Base-by-base conservation (phyloP, 352 stramenopile genomes). In the Pythium monospermum region DNA sequence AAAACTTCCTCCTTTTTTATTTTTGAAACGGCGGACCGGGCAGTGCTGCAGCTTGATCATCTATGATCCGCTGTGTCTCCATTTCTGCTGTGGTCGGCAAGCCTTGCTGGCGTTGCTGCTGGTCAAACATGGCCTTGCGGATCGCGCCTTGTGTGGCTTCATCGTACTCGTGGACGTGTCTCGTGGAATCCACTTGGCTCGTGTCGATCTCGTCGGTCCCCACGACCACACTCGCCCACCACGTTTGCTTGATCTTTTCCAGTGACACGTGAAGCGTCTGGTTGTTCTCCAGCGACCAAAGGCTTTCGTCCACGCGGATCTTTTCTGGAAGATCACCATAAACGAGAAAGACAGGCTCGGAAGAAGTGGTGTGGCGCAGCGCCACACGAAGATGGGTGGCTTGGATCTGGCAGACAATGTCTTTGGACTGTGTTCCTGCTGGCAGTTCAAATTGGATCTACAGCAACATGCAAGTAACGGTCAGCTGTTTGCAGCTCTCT, bases 71-170 rank as follows among this genome's bases (percentile, higher is more conserved):
- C 59, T 97, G 70, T 59, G 97, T 97, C 13, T 69, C 61, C 64
- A 96, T 59, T 52, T 98, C 91, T 37, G 98, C 97, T 30, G 83
- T 87, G 2, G 93, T 97, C n/a, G 94, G 82, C 18, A 87, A 65
- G 7, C 93, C 91, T 53, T 91, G 63, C 8, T 96, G 91, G 61
- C 97, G 95, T 67, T 99, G 95, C 33, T 88, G 76, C 66, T 97
- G 86, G 50, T 96, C 83, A 49, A 91, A 91, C 47, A 99, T 98
- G 78, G 98, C 98, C 63, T 99, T 99, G 62, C 98, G 95, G 38
- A 99, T 98, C 8, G 97, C 98, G 32, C 97, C 90, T 61, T 98
- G 79, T 7, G 96, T 99, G 40, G 96, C 94, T 10, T 85, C 89
- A 69, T 99, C 96, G 53, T 99, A 91, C 68, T 99, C 96, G 27